Base-by-base conservation (phyloP, 169 alveolate genomes). In the Eimeria praecox region DNA sequence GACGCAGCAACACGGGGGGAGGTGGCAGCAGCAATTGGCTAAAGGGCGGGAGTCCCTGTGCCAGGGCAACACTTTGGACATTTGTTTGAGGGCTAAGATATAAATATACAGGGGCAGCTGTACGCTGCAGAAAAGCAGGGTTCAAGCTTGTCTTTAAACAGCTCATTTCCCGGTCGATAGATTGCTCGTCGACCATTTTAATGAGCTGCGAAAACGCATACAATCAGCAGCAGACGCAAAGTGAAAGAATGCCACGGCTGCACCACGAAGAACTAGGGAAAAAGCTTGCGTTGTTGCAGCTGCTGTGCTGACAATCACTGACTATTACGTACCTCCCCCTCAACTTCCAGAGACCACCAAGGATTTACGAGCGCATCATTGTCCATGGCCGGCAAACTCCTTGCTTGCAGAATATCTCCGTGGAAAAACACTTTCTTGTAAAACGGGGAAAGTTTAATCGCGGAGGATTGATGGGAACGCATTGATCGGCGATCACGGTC, bases 311-410 rank as follows among this genome's bases (percentile, higher is more conserved):
- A 69, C 27, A 33, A 30, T 33, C 27, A 33, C 14, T 6, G 2
- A 49, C 30, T 12, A 33, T 1, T 33, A 69, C 80, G 44, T 59
- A 92, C 95, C 95, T 92, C 92, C 33, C 82, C 85, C 92, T 92
- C 95, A 1, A 92, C 95, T 14, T 78, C 90, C 42, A 92, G 40
- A 3, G 83, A 56, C 95, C 95, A 92, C 92, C 90, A 78, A 0
- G 95, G 95, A 62, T 92, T 78, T 49, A 92, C 92, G 49, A 78
- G 80, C 42, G 92, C 95, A 52, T 92, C 95, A 62, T 38, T 54
- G 54, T 92, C 95, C 85, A 78, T 35, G 27, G 95, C 90, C 24
- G 95, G 95, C 9, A 92, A 85, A 49, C 73, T 92, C 66, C 95
- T 46, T 4, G 95, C 95, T 56, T 92, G 95, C 33, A 92, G 95